phyloP scores from a whole-genome alignment of 768 basidiomycete species.

The Calocybe cyanea region DNA sequence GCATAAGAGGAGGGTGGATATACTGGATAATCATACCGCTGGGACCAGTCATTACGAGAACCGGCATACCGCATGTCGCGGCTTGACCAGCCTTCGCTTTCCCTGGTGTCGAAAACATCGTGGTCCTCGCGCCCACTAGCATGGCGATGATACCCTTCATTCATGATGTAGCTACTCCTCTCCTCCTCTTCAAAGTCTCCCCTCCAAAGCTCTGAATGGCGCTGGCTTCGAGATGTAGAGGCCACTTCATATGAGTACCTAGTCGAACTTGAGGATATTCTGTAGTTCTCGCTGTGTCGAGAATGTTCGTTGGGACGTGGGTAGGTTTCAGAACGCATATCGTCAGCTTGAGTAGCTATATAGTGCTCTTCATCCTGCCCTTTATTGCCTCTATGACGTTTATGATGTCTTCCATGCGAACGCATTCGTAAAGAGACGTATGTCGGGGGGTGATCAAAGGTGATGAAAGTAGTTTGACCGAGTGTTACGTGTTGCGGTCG shows the following conservation, averaged over 20 bases:
- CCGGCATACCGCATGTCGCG: conserved; percentile 40
- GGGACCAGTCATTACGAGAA: conserved; percentile 45
- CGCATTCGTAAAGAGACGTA: conserved; percentile 32
- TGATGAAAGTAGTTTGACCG: conserved; percentile 17
- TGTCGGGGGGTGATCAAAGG: conserved; percentile 20
- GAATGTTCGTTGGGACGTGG: conserved; percentile 44
- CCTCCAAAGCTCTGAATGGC: conserved; percentile 49
- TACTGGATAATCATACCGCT: conserved; percentile 43
- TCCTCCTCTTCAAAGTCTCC: conserved; percentile 41
- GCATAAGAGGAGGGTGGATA: conserved; percentile 42
- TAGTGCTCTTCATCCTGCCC: conserved; percentile 47
- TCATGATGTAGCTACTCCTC: conserved; percentile 35
- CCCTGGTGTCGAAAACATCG: conserved; percentile 40
- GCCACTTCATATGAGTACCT: conserved; percentile 41
- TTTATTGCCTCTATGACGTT: conserved; percentile 51
- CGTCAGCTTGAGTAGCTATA: conserved; percentile 47
- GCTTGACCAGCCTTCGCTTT: conserved; percentile 42
- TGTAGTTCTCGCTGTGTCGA: conserved; percentile 46
- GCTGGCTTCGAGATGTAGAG: conserved; percentile 49
- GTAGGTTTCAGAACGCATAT: conserved; percentile 49
- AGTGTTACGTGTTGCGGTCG: conserved; percentile 30
- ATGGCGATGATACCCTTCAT: conserved; percentile 47
- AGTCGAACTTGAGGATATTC: conserved; percentile 39
- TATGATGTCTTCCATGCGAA: conserved; percentile 40
- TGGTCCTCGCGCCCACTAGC: conserved; percentile 46